Base-by-base conservation (phyloP, 768 basidiomycete genomes). In the Tubosaeta sp. region DNA sequence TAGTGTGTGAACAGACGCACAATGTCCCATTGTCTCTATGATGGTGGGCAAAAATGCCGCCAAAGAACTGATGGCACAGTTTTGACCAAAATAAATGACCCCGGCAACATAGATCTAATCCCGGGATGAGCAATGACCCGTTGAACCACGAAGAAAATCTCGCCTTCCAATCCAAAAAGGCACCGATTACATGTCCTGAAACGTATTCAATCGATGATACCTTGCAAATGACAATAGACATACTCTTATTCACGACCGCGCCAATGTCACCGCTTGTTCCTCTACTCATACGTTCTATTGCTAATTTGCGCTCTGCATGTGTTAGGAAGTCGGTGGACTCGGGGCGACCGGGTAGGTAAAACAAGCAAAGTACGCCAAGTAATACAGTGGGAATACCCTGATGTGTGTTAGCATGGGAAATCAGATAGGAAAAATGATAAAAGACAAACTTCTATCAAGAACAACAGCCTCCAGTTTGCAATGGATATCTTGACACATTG, bases 41-140 rank as follows among this genome's bases (percentile, higher is more conserved):
- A 82, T 79, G 0, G 78, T 81, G 2, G 80, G 80, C 21, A 81
- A 63, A 64, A 81, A 81, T 2, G 80, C 76, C 3, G 75, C 73
- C 10, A 76, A 69, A 7, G 79, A 78, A 14, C 76, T 73, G 0
- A 78, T 67, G 11, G 80, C 75, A 46, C 71, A 72, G 54, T 76
- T 76, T 7, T 73, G 65, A 14, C 73, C 78, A 51, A 80, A 78
- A 57, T 75, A 76, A 25, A 78, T 69, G 29, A 78, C 58, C 1
- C 77, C 77, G 16, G 69, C 76, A 12, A 69, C 56, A 43, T 79
- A 79, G n/a, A 77, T 62, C 67, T 68, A 35, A 35, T 35, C 14
- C 3, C 0, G 31, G 12, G 32, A 34, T 69, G 38, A 66, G 50
- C 27, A 19, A 5, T 7, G 9, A 10, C 5, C 34, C 14, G 11